Evolutionary conservation across 805 yeast species (phyloP), one percentile per base, ranked within the genome.

Genomic region (Yarrowia sp.): DNA sequence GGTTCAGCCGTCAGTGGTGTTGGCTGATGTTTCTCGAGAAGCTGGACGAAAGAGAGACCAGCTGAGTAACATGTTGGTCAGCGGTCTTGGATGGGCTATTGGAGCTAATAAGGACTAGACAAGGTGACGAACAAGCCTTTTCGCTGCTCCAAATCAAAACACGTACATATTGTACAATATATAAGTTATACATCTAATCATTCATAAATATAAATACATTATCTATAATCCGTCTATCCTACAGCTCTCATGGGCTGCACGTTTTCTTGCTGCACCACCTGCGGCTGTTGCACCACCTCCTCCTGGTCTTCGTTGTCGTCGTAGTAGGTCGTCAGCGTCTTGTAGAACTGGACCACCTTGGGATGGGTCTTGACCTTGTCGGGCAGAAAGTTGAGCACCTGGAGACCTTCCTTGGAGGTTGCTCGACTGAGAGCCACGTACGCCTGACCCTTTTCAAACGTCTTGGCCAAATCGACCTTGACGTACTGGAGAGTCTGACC

Each of bases 391-490:
- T 91, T 89, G 67, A 86, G 77, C 1, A 95, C 90, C 74, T 92
- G 97, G 36, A 95, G 81, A 0, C 97, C 97, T 3, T 87, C 86
- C 73, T 97, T 83, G 26, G 89, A 84, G 1, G 89, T 89, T 0
- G 98, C 98, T 77, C 99, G 85, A 12, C 97, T 91, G 41, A 95
- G 80, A 0, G 98, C 99, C 40, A 95, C 99, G 76, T 95, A 95
- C 0, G 97, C 96, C 77, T 95, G 99, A 0, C 99, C 99, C 67
- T 86, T 87, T 75, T 93, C 98, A 78, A 94, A 94, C 1, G 90
- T 87, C 69, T 83, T 82, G 45, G 83, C 81, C 70, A 94, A 82
- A 76, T 95, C 97, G 7, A 94, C 97, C 71, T 84, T 84, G 4
- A 91, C 92, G 68, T 85, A 82, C 5, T 89, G 87, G 53, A 92